These are phyloP conservation scores for Tuber melanosporum DNA, from an alignment of 495 filamentous ascomycete species.

Conservation along the genomic window DNA sequence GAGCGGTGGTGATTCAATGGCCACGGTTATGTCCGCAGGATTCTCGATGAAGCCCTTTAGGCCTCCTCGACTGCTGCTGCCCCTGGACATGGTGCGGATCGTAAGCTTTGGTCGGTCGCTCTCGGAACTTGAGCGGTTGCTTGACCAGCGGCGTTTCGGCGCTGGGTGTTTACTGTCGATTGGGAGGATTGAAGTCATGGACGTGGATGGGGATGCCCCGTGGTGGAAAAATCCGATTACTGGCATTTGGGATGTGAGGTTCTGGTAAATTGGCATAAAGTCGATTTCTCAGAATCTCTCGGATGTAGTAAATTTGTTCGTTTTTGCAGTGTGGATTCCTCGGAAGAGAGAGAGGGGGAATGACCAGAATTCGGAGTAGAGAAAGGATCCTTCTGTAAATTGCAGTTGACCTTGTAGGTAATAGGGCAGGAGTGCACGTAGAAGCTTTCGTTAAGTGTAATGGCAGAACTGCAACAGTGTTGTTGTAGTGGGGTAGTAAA, in stretches of 20 bases:
- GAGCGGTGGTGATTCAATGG: conserved; percentile 83
- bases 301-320: background rate
- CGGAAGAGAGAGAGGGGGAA: background rate
- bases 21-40: conserved; percentile 45
- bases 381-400: background rate
- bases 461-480: background rate
- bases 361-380: background rate
- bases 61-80: background rate
- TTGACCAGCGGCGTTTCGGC: conserved; percentile 26
- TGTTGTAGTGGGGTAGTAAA: conserved; percentile 10
- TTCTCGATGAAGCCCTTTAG: conserved; percentile 14
- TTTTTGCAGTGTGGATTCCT: background rate
- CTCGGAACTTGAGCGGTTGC: conserved; percentile 22
- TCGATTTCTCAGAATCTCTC: background rate
- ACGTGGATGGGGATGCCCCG: conserved; percentile 11
- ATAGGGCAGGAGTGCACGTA: background rate
- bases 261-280: conserved; percentile 36
- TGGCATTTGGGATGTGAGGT: conserved; percentile 17
- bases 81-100: conserved; percentile 18
- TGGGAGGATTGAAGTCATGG: conserved; percentile 30
- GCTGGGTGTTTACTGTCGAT: conserved; percentile 17
- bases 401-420: background rate
- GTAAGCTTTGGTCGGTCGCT: conserved; percentile 19
- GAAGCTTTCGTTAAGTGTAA: background rate
- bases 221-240: conserved; percentile 10